phyloP scores from a whole-genome alignment of 352 stramenopile species.

The Saprolegnia diclina region DNA sequence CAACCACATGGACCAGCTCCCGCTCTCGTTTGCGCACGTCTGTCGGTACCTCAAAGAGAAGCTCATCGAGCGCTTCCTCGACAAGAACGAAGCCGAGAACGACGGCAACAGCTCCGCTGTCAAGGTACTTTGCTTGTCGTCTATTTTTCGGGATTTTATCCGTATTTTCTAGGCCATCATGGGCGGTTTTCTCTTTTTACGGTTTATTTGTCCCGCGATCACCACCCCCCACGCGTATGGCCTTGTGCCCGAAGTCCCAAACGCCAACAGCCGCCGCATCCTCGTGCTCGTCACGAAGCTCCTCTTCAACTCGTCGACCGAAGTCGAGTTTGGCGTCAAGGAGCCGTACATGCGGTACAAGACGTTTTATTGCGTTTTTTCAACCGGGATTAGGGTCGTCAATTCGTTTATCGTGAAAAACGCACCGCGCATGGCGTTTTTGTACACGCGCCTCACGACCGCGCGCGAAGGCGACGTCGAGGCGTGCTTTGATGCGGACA shows the following conservation, averaged over 20 bases:
- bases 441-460: slow-evolving; percentile 69
- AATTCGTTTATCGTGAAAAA: slow-evolving; percentile 86
- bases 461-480: slow-evolving; percentile 60
- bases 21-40: slow-evolving; percentile 61
- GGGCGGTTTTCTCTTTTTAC: slow-evolving; percentile 82
- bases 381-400: slow-evolving; percentile 43
- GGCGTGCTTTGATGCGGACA: slow-evolving; percentile 67
- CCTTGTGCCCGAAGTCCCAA: slow-evolving; percentile 64
- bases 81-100: slow-evolving; percentile 26
- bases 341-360: slow-evolving; percentile 75
- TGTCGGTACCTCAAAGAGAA: slow-evolving; percentile 69
- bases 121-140: neutral
- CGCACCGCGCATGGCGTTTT: slow-evolving; percentile 60
- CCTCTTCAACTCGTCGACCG: slow-evolving; percentile 85
- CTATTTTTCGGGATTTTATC: neutral
- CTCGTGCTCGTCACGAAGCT: slow-evolving; percentile 85
- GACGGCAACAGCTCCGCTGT: slow-evolving; percentile 2
- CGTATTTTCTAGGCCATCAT: slow-evolving; percentile 58
- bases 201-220: slow-evolving; percentile 84
- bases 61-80: slow-evolving; percentile 64
- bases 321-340: slow-evolving; percentile 76
- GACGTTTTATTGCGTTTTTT: neutral
- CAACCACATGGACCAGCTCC: slow-evolving; percentile 47
- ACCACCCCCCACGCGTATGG: slow-evolving; percentile 81
- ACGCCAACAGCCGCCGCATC: slow-evolving; percentile 61